A percentile compares a stretch with the other conserved stretches of the same genome.
phyloP scores from a whole-genome alignment of 1,139 yeast genomes.

The Suhomyces wounanorum region DNA sequence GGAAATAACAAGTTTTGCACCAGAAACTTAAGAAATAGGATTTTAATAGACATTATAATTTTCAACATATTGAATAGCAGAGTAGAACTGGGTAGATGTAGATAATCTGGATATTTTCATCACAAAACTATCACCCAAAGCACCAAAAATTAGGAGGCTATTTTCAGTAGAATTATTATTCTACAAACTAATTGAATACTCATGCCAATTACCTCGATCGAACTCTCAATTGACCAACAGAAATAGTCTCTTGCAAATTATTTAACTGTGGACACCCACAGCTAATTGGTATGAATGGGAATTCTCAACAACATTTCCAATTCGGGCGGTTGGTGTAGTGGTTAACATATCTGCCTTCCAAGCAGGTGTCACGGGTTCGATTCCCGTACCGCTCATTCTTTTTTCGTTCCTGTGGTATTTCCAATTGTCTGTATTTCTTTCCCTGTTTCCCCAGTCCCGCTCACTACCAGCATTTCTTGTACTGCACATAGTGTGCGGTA shows the following conservation, averaged over 20 bases:
- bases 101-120: no score
- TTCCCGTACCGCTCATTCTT: conserved; percentile 72
- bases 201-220: no score
- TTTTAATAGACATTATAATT: neutral
- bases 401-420: neutral
- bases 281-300: neutral
- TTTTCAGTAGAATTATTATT: no score
- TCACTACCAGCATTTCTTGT: neutral
- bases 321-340: conserved; percentile 55
- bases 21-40: neutral
- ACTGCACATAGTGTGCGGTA: neutral
- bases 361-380: conserved; percentile 83
- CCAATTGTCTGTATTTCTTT: neutral
- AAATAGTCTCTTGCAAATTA: no score
- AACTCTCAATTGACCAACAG: no score
- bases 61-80: no score
- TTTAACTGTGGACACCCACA: no score
- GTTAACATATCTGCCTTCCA: conserved; percentile 68
- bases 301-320: neutral
- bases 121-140: no score
- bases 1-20: neutral
- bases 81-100: neutral
- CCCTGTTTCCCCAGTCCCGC: neutral
- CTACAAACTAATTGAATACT: no score
- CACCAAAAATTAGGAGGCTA: no score